Percentiles rank a stretch among this genome's conserved stretches.
These are phyloP conservation scores for Linnemannia schmuckeri DNA, from an alignment of 192 early-diverging fungal genomes.

Conservation along the genomic window DNA sequence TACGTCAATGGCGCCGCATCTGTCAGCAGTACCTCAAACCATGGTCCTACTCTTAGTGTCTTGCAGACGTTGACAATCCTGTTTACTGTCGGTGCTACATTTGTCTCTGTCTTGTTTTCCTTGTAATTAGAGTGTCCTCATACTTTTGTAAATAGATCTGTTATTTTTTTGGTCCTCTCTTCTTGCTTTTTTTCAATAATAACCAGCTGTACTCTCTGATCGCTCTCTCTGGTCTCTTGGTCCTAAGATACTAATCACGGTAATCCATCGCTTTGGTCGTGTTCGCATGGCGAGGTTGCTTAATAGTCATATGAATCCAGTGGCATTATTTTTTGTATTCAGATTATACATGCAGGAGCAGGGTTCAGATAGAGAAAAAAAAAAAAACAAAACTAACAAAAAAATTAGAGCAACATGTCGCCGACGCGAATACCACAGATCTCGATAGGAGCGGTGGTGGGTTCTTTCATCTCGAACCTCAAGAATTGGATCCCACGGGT, in stretches of 20 bases:
- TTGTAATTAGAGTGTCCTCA: neutral
- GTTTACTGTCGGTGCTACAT: slow-evolving; percentile 29
- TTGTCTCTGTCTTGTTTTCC: slow-evolving; percentile 7
- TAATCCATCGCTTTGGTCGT: too few species aligned
- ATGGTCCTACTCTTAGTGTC: slow-evolving; percentile 21
- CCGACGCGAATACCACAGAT: slow-evolving; percentile 49
- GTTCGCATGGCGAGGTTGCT: too few species aligned
- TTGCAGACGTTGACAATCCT: slow-evolving; percentile 38
- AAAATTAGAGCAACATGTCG: slow-evolving; percentile 36
- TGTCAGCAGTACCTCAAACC: slow-evolving; percentile 37
- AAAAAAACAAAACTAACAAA: neutral
- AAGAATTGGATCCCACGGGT: slow-evolving; percentile 34
- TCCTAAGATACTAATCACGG: too few species aligned
- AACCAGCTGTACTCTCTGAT: neutral
- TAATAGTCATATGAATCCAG: too few species aligned
- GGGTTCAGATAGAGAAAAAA: neutral
- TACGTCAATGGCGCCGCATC: slow-evolving; percentile 23
- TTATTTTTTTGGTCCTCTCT: neutral
- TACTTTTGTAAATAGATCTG: neutral
- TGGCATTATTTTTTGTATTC: too few species aligned
- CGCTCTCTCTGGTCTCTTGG: too few species aligned
- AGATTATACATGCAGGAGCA: neutral
- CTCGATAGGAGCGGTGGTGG: slow-evolving; percentile 28
- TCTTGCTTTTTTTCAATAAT: neutral
- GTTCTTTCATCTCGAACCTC: slow-evolving; percentile 42